Percentiles rank a stretch among this genome's conserved stretches.
Evolutionary conservation across 306 rosid genomes (phyloP).

Genomic region (Quercus suber): DNA sequence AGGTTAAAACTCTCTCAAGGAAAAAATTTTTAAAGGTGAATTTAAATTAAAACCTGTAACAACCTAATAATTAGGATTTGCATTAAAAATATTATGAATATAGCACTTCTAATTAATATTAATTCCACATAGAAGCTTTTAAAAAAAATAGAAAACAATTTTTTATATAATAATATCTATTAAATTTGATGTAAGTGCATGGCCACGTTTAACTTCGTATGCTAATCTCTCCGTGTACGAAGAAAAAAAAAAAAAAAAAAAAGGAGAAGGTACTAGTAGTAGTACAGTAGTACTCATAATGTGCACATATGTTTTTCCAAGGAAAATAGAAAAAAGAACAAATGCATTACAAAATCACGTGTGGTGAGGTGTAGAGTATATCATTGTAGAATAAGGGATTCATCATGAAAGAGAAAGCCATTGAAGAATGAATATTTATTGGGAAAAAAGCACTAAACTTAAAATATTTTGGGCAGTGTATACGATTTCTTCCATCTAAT

Average conservation of each 20-base stretch:
- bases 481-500: not conserved
- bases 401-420: not conserved
- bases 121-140: no score
- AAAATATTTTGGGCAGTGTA: not conserved
- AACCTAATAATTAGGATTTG: no score
- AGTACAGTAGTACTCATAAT: not conserved
- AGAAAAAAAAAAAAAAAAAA: not conserved
- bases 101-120: no score
- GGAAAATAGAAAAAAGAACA: not conserved
- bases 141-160: no score
- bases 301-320: not conserved
- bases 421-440: not conserved
- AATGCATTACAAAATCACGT: constrained; percentile 11
- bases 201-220: not conserved
- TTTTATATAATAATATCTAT: not conserved
- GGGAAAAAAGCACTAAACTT: not conserved
- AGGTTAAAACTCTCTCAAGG: no score
- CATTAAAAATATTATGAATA: no score
- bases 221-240: not conserved
- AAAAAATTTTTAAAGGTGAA: no score
- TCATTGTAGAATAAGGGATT: not conserved
- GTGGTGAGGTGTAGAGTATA: not conserved
- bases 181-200: constrained; percentile 7
- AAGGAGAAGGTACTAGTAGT: no score
- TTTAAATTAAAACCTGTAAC: no score